Conservation (phyloP, 176 grass and related monocot species). For the Panicum miliaceum region DNA sequence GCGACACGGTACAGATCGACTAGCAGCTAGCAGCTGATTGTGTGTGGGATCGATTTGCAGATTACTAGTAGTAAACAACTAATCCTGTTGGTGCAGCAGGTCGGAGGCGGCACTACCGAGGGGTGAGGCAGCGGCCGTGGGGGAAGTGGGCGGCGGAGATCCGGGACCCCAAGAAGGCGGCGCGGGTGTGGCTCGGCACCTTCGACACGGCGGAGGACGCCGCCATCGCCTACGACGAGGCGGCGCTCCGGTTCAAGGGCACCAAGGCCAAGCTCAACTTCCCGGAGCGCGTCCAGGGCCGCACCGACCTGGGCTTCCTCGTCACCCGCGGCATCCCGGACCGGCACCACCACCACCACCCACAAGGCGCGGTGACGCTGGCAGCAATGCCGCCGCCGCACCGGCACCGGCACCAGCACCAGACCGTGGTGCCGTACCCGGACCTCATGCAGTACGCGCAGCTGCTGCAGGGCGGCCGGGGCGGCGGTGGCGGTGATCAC, state of each 20-base stretch:
- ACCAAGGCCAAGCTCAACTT: slow-evolving; percentile 78
- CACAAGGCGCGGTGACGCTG: not conserved
- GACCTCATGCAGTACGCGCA: slow-evolving; percentile 87
- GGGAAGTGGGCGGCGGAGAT: slow-evolving; percentile 80
- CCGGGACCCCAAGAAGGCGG: slow-evolving; percentile 68
- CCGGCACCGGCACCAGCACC: slow-evolving; percentile 9
- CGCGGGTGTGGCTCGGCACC: slow-evolving; percentile 69
- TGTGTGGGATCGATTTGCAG: not conserved
- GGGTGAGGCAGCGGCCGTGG: slow-evolving; percentile 71
- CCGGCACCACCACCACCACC: not conserved
- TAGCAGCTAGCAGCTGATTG: not conserved
- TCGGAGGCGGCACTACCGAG: slow-evolving; percentile 61
- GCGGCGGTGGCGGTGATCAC: slow-evolving; percentile 31
- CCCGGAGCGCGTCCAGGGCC: slow-evolving; percentile 83
- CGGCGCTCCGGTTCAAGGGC: slow-evolving; percentile 68
- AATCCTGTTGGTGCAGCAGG: not conserved
- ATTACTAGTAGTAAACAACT: not conserved
- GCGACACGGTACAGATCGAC: not conserved
- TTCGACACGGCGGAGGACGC: slow-evolving; percentile 79
- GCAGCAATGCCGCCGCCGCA: slow-evolving; percentile 33
- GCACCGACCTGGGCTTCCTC: slow-evolving; percentile 73
- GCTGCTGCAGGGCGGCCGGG: slow-evolving; percentile 66
- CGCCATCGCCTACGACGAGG: slow-evolving; percentile 71
- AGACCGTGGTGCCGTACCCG: slow-evolving; percentile 54
- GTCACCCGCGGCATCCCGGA: slow-evolving; percentile 59